These are phyloP conservation scores for Cystobasidium slooffiae DNA, from an alignment of 1,284 basidiomycete species.

Conservation along the genomic window DNA sequence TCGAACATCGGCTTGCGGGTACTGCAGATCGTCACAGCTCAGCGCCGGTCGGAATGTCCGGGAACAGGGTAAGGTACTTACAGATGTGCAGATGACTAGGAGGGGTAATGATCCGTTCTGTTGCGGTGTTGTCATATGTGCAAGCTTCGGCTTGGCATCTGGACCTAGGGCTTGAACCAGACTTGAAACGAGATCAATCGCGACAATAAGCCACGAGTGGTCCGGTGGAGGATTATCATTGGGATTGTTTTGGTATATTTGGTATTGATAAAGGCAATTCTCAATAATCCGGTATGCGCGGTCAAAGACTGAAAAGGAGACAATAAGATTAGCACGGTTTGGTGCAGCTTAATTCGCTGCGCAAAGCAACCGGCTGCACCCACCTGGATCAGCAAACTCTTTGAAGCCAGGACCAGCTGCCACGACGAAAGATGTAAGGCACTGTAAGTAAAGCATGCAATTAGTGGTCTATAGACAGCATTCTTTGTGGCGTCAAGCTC, in stretches of 20 bases:
- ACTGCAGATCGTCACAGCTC: constrained; percentile 56
- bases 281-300: constrained; percentile 88
- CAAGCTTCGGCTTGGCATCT: constrained; percentile 61
- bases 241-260: constrained; percentile 80
- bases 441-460: constrained; percentile 62
- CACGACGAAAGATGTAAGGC: constrained; percentile 95
- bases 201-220: constrained; percentile 93
- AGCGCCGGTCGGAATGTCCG: too few relatives aligned
- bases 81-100: constrained; percentile 80
- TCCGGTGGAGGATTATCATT: constrained; percentile 83
- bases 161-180: constrained; percentile 91
- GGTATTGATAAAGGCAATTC: constrained; percentile 76
- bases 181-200: constrained; percentile 91
- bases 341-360: not conserved
- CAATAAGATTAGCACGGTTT: not conserved
- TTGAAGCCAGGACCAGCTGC: constrained; percentile 89
- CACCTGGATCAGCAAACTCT: constrained; percentile 78
- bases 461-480: constrained; percentile 26
- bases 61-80: constrained; percentile 50
- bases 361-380: not conserved
- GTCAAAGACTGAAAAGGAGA: constrained; percentile 70
- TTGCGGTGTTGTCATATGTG: constrained; percentile 65
- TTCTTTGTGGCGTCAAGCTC: not conserved
- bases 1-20: constrained; percentile 90
- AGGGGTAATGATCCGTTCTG: constrained; percentile 77